Conservation (phyloP, 345 rosid species). For the Eucalyptus leucophloia region DNA sequence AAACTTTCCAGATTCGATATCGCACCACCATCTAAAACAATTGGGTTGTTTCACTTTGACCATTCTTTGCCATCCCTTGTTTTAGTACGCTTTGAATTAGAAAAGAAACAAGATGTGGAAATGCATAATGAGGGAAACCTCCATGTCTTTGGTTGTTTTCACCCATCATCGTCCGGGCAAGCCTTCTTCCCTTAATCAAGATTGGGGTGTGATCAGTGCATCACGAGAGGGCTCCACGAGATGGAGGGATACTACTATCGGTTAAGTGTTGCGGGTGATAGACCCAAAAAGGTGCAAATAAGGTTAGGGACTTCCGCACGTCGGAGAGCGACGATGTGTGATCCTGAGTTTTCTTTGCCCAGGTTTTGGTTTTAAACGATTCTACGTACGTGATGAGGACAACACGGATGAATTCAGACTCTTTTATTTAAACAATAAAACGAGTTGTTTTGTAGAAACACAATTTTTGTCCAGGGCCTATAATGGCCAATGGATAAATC, state of each 20-base stretch:
- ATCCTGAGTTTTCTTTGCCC: neutral
- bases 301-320: neutral
- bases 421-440: neutral
- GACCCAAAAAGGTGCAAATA: neutral
- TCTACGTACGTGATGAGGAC: neutral
- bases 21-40: too few species aligned
- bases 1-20: neutral
- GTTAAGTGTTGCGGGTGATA: neutral
- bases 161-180: neutral
- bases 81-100: neutral
- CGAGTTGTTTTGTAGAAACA: neutral
- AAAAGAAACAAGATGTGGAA: neutral
- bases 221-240: neutral
- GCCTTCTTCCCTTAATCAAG: neutral
- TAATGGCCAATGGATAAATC: neutral
- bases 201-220: neutral
- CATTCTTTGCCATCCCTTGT: neutral
- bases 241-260: neutral
- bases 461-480: neutral
- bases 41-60: neutral
- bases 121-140: neutral
- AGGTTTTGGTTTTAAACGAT: neutral
- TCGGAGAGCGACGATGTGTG: neutral
- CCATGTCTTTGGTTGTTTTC: neutral
- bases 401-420: neutral